Base-by-base conservation (phyloP, 1,284 basidiomycete genomes). In the Xerocomus amazonicus region DNA sequence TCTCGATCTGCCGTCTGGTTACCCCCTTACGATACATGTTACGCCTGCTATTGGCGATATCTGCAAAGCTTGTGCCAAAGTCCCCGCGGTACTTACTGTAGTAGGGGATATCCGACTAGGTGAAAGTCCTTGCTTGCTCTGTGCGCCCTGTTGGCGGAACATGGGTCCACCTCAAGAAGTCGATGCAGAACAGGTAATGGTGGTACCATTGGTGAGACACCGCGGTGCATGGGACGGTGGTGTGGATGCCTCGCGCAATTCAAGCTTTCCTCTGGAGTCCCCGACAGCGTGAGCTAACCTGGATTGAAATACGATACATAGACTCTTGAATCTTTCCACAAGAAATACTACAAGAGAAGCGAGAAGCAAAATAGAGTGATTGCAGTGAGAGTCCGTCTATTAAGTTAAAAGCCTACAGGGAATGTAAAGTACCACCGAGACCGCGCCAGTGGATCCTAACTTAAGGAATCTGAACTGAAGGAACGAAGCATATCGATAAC, bases 61-160 rank as follows among this genome's bases (percentile, higher is more conserved):
- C 12, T 91, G 88, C 61, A 79, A 82, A 44, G 79, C 75, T 23
- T 91, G 88, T 59, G 63, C 70, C 38, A 86, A 80, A 63, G 79
- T 84, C 3, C 86, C 88, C 2, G 87, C 88, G 0, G 70, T 77
- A 2, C 73, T 78, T 59, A 79, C 85, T 8, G 67, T 91, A 32
- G 70, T 81, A 17, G 82, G 81, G 14, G 89, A 91, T 66, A 68
- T 82, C 4, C 75, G 88, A 35, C 68, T 90, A 6, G 85, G 84
- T 9, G 87, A 91, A 63, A 87, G 80, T 56, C 89, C 87, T 14
- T 87, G 82, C 63, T 57, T 86, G 23, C 61, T 90, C 40, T 91
- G 89, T 63, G 73, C 60, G 5, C 75, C 80, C 6, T 91, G 88
- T 62, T 90, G 88, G 87, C 71, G 71, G 51, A 73, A 69, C 51